Base-by-base conservation (phyloP, 176 grass and related monocot species). In the Juncus effusus region DNA sequence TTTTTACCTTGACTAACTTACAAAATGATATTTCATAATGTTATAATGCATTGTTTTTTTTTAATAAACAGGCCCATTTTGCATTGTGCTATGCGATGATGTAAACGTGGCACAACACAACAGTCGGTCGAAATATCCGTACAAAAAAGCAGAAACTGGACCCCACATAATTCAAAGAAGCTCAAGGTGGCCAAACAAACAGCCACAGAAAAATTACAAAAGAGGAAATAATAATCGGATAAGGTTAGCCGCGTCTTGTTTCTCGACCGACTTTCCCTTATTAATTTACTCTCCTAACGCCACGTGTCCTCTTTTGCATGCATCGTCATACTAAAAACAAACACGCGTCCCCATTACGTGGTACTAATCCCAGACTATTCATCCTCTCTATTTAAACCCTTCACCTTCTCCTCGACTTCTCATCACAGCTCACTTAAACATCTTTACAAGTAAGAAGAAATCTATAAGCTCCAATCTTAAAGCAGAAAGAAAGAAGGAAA, bases 261-360 rank as follows among this genome's bases (percentile, higher is more conserved):
- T 41, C 5, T 15, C 2, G 13, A 15, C 6, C 4, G 12, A 38
- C 51, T 69, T 12, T 69, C 10, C 47, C 37, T 52, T 51, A 51
- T 67, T 10, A 44, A 58, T 7, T 4, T 19, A 11, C 0, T 13
- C 13, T 6, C 38, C 36, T 47, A 40, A 19, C 44, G 9, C 4
- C 44, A 47, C 44, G 44, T 47, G 44, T 47, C 44, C 44, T 47
- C 44, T 47, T 56, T 38, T 70, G 52, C 52, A 70, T 70, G 67
- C 16, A 39, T 51, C 67, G 38, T 8, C 6, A 6, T 51, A 40
- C 40, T 3, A 12, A 14, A 5, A 69, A 1, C 54, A 12, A 4
- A 11, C 67, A 71, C 67, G 67, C 38, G 67, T 59, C 67, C 67
- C 44, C 67, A 42, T 71, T 16, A 59, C 38, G 67, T 71, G 67